These are phyloP conservation scores for Triticum urartu DNA, from an alignment of 176 grass and related monocot species.

Conservation along the genomic window DNA sequence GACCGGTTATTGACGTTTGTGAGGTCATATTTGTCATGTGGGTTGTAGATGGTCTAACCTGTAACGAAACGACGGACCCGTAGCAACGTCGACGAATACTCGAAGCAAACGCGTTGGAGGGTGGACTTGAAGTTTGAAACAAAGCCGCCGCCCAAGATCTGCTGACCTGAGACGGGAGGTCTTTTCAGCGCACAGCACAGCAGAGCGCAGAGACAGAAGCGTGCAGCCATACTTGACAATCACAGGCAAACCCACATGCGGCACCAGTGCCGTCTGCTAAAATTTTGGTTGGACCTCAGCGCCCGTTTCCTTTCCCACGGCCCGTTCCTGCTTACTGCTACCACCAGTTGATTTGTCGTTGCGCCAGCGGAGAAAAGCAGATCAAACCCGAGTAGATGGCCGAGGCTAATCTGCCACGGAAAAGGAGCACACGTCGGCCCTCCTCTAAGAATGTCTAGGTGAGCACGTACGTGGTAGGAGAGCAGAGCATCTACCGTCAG, in stretches of 20 bases:
- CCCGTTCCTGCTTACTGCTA: too few relatives aligned
- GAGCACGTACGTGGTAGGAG: not conserved
- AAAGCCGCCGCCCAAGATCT: not conserved
- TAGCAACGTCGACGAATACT: too few relatives aligned
- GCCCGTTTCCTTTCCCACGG: not conserved
- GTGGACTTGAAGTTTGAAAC: not conserved
- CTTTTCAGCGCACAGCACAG: not conserved
- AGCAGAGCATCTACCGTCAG: not conserved
- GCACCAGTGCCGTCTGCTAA: not conserved
- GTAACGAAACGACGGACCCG: too few relatives aligned
- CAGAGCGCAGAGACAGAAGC: not conserved
- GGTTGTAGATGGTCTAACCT: too few relatives aligned
- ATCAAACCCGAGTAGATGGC: not conserved
- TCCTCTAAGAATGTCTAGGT: not conserved
- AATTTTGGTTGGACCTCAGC: not conserved
- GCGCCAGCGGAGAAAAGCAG: not conserved
- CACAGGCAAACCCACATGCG: conserved; percentile 7
- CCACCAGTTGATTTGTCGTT: too few relatives aligned
- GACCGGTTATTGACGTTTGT: too few relatives aligned
- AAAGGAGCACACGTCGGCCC: not conserved
- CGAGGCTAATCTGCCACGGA: not conserved
- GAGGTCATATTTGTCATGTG: too few relatives aligned
- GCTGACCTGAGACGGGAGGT: not conserved
- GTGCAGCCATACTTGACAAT: conserved; percentile 7
- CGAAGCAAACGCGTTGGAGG: not conserved